Evolutionary conservation across 495 filamentous ascomycete species (phyloP), one percentile per base, ranked within the genome.

Genomic region (Penicillium riverlandense): DNA sequence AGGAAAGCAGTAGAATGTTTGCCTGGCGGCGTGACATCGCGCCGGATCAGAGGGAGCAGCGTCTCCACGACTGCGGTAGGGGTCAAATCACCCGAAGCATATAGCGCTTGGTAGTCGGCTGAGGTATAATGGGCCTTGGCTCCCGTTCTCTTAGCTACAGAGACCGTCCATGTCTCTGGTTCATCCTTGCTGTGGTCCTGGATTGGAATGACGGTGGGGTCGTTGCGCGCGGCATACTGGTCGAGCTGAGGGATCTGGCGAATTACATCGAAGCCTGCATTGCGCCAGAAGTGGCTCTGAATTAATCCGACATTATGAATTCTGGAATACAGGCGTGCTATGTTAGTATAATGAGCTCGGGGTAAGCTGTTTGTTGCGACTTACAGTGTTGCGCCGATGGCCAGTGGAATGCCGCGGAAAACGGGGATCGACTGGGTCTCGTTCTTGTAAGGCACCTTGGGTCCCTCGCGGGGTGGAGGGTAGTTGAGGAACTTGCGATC

Each of bases 191-290:
- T 51, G 29, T 57, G 45, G 30, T 49, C 40, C n/a, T 57, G 45
- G 38, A 84, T 57, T 6, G 86, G 88, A 35, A 86, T 84, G 15
- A 96, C 90, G 29, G 86, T 85, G n/a, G 91, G 90, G 53, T 92
- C 88, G 56, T 78, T 90, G 47, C 84, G 76, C 11, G 82, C 75
- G 11, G 72, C 55, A 52, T 83, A 82, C 14, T 70, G 48, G 7
- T 79, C 65, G 11, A 96, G 71, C 15, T 75, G 70, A 4, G 60
- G 53, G 7, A 84, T 67, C 29, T 77, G 55, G 40, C 77, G 79
- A 28, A 89, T 71, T 22, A 65, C 54, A 34, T 64, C 71, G 49
- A 96, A 88, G 14, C 83, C 82, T 27, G 86, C 86, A 65, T 89
- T 91, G 37, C 53, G 63, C 85, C 85, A 96, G 49, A 89, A 71